A percentile compares a stretch with the other conserved stretches of the same genome.
phyloP scores from a whole-genome alignment of 768 basidiomycete genomes.

The Auricularia sp. region DNA sequence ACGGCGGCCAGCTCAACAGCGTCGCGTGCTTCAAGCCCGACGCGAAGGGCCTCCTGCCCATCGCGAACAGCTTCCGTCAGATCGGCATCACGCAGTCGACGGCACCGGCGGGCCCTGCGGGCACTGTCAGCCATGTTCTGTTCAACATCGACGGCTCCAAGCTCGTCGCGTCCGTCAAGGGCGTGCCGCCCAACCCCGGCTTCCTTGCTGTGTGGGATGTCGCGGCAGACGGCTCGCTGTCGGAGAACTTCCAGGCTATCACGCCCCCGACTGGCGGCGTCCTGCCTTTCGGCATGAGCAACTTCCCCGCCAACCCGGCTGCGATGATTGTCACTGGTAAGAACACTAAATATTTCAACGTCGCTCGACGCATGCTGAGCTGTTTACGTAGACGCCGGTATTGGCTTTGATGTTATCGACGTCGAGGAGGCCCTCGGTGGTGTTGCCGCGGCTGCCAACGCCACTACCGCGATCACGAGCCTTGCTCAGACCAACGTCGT shows the following conservation, averaged over 20 bases:
- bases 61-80: slow-evolving; percentile 31
- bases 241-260: slow-evolving; percentile 28
- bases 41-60: slow-evolving; percentile 28
- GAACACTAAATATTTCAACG: background rate
- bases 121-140: slow-evolving; percentile 33
- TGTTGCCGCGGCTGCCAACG: background rate
- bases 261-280: slow-evolving; percentile 31
- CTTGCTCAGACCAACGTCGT: background rate
- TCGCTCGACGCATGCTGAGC: slow-evolving; percentile 9
- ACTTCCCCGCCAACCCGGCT: slow-evolving; percentile 16
- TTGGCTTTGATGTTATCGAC: slow-evolving; percentile 22
- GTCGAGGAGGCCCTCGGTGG: slow-evolving; percentile 3
- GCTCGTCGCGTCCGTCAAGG: slow-evolving; percentile 40
- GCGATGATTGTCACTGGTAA: background rate
- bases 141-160: slow-evolving; percentile 36
- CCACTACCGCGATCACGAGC: background rate
- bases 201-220: slow-evolving; percentile 42
- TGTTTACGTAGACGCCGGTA: slow-evolving; percentile 18
- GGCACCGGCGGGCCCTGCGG: slow-evolving; percentile 38
- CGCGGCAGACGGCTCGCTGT: slow-evolving; percentile 31
- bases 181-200: slow-evolving; percentile 33
- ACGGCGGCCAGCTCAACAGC: slow-evolving; percentile 26
- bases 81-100: slow-evolving; percentile 41
- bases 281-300: slow-evolving; percentile 39
- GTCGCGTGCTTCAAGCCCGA: slow-evolving; percentile 33